Conservation (phyloP, 805 yeast species). For the Cyberlindnera petersonii region DNA sequence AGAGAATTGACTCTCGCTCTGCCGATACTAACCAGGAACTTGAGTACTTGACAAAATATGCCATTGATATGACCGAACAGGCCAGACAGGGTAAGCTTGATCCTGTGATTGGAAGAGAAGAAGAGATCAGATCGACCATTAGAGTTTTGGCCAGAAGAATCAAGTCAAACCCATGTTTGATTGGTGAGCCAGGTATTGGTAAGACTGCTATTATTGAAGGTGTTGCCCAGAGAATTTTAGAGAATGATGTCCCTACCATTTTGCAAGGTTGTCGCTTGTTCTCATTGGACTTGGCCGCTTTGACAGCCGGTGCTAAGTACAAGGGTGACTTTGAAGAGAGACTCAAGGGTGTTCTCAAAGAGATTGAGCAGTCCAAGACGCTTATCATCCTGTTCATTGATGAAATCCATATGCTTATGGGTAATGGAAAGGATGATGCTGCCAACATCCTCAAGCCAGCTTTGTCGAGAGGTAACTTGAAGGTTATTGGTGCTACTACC, state of each 20-base stretch:
- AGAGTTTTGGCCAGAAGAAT: slow-evolving; percentile 96
- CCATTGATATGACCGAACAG: slow-evolving; percentile 87
- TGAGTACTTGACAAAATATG: slow-evolving; percentile 86
- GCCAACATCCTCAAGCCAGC: slow-evolving; percentile 96
- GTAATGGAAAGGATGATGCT: slow-evolving; percentile 96
- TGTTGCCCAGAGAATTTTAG: slow-evolving; percentile 95
- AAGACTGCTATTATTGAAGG: slow-evolving; percentile 98
- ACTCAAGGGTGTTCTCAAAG: slow-evolving; percentile 92
- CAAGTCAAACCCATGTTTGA: slow-evolving; percentile 91
- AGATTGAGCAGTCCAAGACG: slow-evolving; percentile 81
- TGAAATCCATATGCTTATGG: slow-evolving; percentile 99
- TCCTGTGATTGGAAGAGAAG: slow-evolving; percentile 98
- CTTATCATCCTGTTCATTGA: slow-evolving; percentile 91
- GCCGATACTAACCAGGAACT: slow-evolving; percentile 86
- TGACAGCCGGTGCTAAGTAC: slow-evolving; percentile 97
- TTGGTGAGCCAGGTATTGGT: slow-evolving; percentile 99
- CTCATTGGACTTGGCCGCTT: slow-evolving; percentile 90
- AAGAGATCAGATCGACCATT: slow-evolving; percentile 92
- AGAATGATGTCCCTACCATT: slow-evolving; percentile 90
- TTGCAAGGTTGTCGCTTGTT: slow-evolving; percentile 76
- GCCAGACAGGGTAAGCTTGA: slow-evolving; percentile 94
- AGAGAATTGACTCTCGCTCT: slow-evolving; percentile 86
- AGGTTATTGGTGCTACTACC: slow-evolving; percentile 98
- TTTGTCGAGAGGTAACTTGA: slow-evolving; percentile 92
- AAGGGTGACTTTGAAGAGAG: slow-evolving; percentile 99